Percentiles rank a stretch among this genome's conserved stretches.
Evolutionary conservation across 2,329 filamentous ascomycete genomes (phyloP).

Genomic region (Alternaria incomplexa): DNA sequence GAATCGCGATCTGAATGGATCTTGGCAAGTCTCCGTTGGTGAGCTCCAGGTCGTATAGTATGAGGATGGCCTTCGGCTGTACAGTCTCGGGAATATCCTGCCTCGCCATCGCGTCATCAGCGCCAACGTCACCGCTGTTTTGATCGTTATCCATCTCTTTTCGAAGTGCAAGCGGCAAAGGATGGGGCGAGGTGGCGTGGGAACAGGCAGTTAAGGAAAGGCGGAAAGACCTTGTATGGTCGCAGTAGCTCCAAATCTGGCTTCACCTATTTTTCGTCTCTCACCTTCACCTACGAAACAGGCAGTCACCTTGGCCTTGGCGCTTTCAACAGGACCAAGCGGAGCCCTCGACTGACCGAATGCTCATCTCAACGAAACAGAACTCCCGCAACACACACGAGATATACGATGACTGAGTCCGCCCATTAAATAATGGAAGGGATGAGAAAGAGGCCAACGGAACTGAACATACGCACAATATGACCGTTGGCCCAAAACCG

Average conservation of each 20-base stretch:
- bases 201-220: neutral
- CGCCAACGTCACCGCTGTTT: neutral
- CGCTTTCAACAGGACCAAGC: neutral
- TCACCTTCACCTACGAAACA: neutral
- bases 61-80: neutral
- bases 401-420: too few species aligned
- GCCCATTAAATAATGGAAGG: too few species aligned
- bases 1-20: neutral
- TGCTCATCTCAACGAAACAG: neutral
- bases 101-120: neutral
- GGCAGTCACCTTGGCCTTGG: neutral
- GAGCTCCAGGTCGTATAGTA: neutral
- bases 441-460: too few species aligned
- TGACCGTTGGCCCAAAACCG: too few species aligned
- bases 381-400: too few species aligned
- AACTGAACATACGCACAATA: too few species aligned
- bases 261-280: neutral
- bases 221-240: neutral
- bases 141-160: neutral
- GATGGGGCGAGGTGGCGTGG: neutral
- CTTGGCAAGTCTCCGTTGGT: neutral
- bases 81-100: accelerated
- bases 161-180: neutral
- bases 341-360: neutral
- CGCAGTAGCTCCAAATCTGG: neutral